Base-by-base conservation (phyloP, 768 basidiomycete genomes). In the Xerocomellus intermedius region DNA sequence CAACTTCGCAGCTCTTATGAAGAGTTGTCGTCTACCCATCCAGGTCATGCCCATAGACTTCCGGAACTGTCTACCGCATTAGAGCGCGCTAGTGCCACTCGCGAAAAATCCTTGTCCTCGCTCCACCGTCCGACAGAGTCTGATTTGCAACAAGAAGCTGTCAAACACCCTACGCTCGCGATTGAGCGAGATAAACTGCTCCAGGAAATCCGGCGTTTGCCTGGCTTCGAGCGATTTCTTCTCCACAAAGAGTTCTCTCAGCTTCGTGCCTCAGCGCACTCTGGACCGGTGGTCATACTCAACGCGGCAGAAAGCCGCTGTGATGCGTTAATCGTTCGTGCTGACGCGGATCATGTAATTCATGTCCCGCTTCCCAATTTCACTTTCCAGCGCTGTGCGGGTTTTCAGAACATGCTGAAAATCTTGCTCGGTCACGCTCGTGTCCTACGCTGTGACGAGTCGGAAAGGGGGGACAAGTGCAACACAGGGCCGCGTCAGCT, bases 1-100 rank as follows among this genome's bases (percentile, higher is more conserved):
- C 56, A 39, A 21, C 57, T 59, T 13, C 56, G 56, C 21, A 42
- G 30, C 26, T 44, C 56, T 13, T 38, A 35, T 12, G 52, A 60
- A 19, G 56, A 58, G 9, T 21, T 58, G 12, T 37, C 36, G 1
- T 8, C 35, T 8, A 24, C n/a, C 3, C 17, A 44, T 39, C 58
- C 58, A 8, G 44, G 49, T 17, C 38, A 45, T 22, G 44, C 57
- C 2, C 16, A 6, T n/a, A 22, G 33, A 41, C 48, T 57, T n/a
- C 26, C 2, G 8, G 4, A 33, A 16, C 16, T 56, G 5, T 56
- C 55, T 4, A 5, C 8, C 4, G 19, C 30, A 2, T 38, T 56
- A 4, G 50, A 53, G 7, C 42, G 30, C 14, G 38, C 53, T 14
- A 28, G 46, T 6, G 16, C 33, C 3, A 33, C 24, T 21, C 50